Conservation (phyloP, 2,329 filamentous ascomycete genomes). For the Scopulariopsis brevicaulis region DNA sequence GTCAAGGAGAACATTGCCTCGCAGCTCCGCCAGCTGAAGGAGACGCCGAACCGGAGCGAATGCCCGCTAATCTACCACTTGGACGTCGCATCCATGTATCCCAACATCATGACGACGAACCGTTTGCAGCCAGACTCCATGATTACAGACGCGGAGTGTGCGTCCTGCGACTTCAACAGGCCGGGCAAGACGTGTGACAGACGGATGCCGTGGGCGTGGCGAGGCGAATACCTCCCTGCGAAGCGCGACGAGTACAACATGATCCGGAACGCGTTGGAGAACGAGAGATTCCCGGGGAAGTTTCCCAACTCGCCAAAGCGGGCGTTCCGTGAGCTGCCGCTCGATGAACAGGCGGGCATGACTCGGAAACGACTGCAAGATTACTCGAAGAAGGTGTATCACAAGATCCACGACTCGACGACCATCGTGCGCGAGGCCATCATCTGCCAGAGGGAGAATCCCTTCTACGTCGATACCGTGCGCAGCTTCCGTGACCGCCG, state of each 20-base stretch:
- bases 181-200: conserved; percentile 96
- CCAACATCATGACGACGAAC: conserved; percentile 99
- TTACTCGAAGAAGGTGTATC: conserved; percentile 98
- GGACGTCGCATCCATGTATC: conserved; percentile 98
- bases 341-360: conserved; percentile 71
- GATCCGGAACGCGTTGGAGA: conserved; percentile 85
- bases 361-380: conserved; percentile 80
- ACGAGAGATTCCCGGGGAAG: conserved; percentile 82
- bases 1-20: conserved; percentile 73
- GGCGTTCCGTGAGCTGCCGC: conserved; percentile 68
- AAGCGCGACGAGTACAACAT: conserved; percentile 99
- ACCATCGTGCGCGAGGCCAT: conserved; percentile 92
- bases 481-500: conserved; percentile 91
- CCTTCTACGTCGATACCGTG: conserved; percentile 96
- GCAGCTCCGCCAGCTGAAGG: conserved; percentile 59
- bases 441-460: conserved; percentile 95
- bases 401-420: conserved; percentile 94
- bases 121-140: conserved; percentile 97
- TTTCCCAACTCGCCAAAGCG: conserved; percentile 57
- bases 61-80: conserved; percentile 91
- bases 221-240: conserved; percentile 91
- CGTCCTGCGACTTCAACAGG: conserved; percentile 95
- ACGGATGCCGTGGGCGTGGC: conserved; percentile 92
- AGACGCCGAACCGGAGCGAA: conserved; percentile 75
- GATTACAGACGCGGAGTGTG: conserved; percentile 92